Evolutionary conservation across 441 rosid genomes (phyloP).

Genomic region (Bocquillonia castaneifolia): DNA sequence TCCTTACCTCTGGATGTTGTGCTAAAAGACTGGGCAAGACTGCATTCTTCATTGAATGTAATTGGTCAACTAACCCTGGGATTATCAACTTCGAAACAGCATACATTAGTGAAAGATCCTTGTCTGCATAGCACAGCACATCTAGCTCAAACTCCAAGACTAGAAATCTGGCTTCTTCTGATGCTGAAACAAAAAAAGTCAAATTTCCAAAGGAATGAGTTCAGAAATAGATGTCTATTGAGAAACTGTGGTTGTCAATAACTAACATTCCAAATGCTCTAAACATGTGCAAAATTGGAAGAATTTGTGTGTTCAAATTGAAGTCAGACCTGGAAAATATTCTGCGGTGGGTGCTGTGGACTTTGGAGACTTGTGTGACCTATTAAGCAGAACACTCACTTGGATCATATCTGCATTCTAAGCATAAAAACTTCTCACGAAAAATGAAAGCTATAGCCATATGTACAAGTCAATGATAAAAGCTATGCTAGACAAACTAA

Average conservation of each 20-base stretch:
- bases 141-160: constrained; percentile 65
- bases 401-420: constrained; percentile 86
- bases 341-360: constrained; percentile 56
- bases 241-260: not conserved
- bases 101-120: constrained; percentile 52
- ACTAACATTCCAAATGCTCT: not conserved
- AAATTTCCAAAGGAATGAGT: constrained; percentile 9
- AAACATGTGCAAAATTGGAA: not conserved
- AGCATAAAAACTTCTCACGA: constrained; percentile 38
- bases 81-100: constrained; percentile 62
- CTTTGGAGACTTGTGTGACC: constrained; percentile 41
- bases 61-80: constrained; percentile 74
- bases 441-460: constrained; percentile 20
- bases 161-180: constrained; percentile 58
- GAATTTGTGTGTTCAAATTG: not conserved
- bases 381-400: constrained; percentile 58
- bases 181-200: constrained; percentile 39
- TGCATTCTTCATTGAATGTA: constrained; percentile 56
- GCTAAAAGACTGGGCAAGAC: constrained; percentile 48
- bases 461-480: not conserved
- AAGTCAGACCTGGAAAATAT: constrained; percentile 66
- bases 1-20: constrained; percentile 53
- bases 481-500: constrained; percentile 10
- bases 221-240: not conserved
- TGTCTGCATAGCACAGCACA: constrained; percentile 66